These are phyloP conservation scores for Penicillium sclerotiorum DNA, from an alignment of 2,329 filamentous ascomycete genomes.

Conservation along the genomic window DNA sequence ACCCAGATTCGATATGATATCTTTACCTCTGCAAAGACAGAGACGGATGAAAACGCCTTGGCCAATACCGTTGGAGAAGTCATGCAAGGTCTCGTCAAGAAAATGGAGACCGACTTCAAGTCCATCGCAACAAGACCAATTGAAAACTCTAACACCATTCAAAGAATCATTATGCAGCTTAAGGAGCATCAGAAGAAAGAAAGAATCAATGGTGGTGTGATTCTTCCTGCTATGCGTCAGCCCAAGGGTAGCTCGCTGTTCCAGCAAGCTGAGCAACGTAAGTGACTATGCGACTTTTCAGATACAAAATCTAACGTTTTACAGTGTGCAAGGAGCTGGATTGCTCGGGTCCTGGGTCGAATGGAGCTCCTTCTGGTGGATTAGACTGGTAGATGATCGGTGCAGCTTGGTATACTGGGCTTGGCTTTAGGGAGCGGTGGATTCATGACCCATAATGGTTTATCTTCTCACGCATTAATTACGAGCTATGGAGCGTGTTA, in stretches of 20 bases:
- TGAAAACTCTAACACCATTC: not conserved
- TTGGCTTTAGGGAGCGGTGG: too few relatives aligned
- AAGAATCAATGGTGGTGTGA: slow-evolving; percentile 18
- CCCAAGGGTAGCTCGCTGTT: slow-evolving; percentile 28
- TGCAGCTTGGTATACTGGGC: too few relatives aligned
- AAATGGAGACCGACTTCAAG: slow-evolving; percentile 21
- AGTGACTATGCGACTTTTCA: not conserved
- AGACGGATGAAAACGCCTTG: not conserved
- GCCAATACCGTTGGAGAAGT: not conserved
- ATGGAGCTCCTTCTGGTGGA: slow-evolving; percentile 1
- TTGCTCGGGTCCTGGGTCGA: slow-evolving; percentile 13
- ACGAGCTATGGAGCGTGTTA: too few relatives aligned
- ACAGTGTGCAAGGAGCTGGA: slow-evolving; percentile 26
- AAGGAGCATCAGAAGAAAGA: slow-evolving; percentile 29
- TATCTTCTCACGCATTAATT: too few relatives aligned
- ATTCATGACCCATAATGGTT: too few relatives aligned
- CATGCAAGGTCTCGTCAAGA: slow-evolving; percentile 3
- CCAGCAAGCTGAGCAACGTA: slow-evolving; percentile 33
- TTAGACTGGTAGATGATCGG: slow-evolving; percentile 19
- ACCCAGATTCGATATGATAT: slow-evolving; percentile 37
- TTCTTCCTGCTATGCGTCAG: slow-evolving; percentile 30
- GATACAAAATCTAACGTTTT: not conserved
- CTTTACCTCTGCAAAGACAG: slow-evolving; percentile 14
- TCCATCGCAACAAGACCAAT: not conserved
- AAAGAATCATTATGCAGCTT: slow-evolving; percentile 21